Percentiles rank a stretch among this genome's conserved stretches.
Conservation (phyloP, 176 grass and related monocot genomes). For the Tuctoria greenei region DNA sequence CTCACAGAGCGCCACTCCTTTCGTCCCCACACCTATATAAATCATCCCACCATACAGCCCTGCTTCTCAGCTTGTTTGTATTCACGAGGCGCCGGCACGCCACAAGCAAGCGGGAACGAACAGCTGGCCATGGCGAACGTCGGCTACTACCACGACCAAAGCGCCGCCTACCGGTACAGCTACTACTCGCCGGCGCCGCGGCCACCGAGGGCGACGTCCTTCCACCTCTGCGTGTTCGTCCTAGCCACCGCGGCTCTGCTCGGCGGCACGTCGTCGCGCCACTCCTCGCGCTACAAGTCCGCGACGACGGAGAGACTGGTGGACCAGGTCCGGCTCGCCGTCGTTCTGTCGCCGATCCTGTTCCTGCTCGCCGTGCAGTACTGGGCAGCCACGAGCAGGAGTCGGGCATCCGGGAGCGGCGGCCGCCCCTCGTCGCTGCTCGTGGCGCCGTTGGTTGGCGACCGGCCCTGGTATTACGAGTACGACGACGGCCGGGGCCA, state of each 20-base stretch:
- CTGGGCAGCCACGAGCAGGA: slow-evolving; percentile 46
- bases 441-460: slow-evolving; percentile 30
- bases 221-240: slow-evolving; percentile 72
- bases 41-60: neutral
- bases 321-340: slow-evolving; percentile 51
- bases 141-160: slow-evolving; percentile 48
- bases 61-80: neutral
- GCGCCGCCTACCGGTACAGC: slow-evolving; percentile 30
- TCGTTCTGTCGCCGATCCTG: slow-evolving; percentile 74
- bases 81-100: neutral
- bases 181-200: slow-evolving; percentile 29
- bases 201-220: slow-evolving; percentile 29
- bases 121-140: slow-evolving; percentile 52
- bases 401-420: slow-evolving; percentile 13
- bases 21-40: too few relatives aligned
- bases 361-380: slow-evolving; percentile 75
- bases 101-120: neutral
- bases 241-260: slow-evolving; percentile 68
- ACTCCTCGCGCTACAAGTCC: slow-evolving; percentile 73
- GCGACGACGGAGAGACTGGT: slow-evolving; percentile 57
- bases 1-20: too few relatives aligned
- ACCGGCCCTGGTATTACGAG: too few relatives aligned
- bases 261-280: slow-evolving; percentile 43
- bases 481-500: neutral
- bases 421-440: slow-evolving; percentile 37